Evolutionary conservation across 805 yeast genomes (phyloP), one percentile per base, ranked within the genome.

Genomic region (Blastobotrys terrestris): DNA sequence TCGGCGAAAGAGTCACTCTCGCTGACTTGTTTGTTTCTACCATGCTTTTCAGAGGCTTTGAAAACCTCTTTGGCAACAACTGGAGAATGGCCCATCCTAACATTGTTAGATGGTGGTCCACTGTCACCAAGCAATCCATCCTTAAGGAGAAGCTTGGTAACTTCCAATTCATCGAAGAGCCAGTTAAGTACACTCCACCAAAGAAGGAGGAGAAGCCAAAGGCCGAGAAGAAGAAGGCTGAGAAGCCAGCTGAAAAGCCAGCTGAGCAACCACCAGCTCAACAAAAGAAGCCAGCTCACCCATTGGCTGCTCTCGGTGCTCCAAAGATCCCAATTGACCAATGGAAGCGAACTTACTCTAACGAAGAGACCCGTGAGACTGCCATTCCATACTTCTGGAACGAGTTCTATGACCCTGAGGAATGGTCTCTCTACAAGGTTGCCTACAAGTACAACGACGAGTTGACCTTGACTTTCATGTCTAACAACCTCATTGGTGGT

Each of bases 371-470:
- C 70, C 87, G 97, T 77, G 84, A 82, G 70, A 83, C 74, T 62
- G 96, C 97, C 61, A 78, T 92, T 63, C 98, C 98, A 71, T 94
- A 92, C 91, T 94, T 92, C 91, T 94, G 97, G 97, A 26, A 26
- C 35, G 86, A 85, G 72, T 84, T 86, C 77, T 92, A 78, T 80
- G 85, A 92, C 77, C 83, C 94, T 60, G 78, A 82, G 60, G 98
- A 92, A 76, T 92, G 91, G 89, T 91, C 98, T 53, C 72, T 92
- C 66, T 92, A 89, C 89, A 88, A 80, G 80, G 95, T 91, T 66
- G 95, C 83, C 71, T 92, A 86, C 91, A 90, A 87, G 81, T 92
- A 94, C 81, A 91, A 94, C 75, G 98, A 92, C 65, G 99, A 92
- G 80, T 83, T 92, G 74, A 92, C 97, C 63, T 77, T 87, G 74